phyloP scores from a whole-genome alignment of 768 basidiomycete species.

The Sistotremastrum suecicum region DNA sequence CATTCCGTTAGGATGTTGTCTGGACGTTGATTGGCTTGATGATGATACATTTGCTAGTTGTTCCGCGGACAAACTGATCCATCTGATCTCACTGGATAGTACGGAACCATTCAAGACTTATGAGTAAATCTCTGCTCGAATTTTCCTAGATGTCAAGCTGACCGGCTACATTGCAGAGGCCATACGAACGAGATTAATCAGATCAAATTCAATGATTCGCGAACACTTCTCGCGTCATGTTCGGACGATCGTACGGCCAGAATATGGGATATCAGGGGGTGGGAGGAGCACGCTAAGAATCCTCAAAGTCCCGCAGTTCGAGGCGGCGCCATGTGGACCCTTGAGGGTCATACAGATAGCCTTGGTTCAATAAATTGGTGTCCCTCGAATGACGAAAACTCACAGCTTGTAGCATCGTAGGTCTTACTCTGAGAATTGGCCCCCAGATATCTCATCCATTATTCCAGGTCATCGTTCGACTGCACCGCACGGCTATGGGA shows the following conservation, averaged over 20 bases:
- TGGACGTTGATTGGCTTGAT: conserved; percentile 72
- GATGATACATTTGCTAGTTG: conserved; percentile 59
- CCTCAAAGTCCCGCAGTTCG: conserved; percentile 9
- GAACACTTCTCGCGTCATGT: conserved; percentile 61
- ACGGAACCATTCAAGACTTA: conserved; percentile 45
- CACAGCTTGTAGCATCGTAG: conserved; percentile 58
- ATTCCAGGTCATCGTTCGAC: conserved; percentile 63
- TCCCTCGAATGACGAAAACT: conserved; percentile 31
- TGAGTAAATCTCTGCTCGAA: conserved; percentile 26
- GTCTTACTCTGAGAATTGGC: conserved; percentile 11
- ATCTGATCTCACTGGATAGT: conserved; percentile 43
- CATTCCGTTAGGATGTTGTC: conserved; percentile 42
- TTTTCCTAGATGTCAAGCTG: neutral
- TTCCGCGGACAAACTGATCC: conserved; percentile 53
- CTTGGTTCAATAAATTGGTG: conserved; percentile 63
- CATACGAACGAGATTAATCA: conserved; percentile 70
- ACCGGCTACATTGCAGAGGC: conserved; percentile 29
- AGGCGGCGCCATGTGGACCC: conserved; percentile 16
- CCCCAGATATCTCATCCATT: neutral
- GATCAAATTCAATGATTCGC: conserved; percentile 51
- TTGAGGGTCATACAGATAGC: conserved; percentile 52
- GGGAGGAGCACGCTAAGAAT: neutral
- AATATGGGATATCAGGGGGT: conserved; percentile 49
- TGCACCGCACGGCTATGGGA: conserved; percentile 74
- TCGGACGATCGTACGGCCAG: conserved; percentile 72